Evolutionary conservation across 2,329 filamentous ascomycete genomes (phyloP).

Genomic region (Ophiognomonia clavigignenti-juglandacearum): DNA sequence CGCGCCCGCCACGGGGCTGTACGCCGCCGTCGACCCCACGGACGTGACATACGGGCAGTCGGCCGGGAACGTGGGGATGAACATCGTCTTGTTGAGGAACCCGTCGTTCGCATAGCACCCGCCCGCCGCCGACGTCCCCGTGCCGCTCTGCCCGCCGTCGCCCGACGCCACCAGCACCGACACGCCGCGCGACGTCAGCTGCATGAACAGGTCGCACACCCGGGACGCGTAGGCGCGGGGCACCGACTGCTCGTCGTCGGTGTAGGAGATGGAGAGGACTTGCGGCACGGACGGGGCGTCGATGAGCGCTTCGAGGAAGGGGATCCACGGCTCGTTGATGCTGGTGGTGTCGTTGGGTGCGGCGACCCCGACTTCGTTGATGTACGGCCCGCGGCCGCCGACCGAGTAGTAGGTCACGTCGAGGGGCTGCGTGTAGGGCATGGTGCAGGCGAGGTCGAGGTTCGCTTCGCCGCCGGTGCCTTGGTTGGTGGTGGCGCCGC

Average conservation of each 20-base stretch:
- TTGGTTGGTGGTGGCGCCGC: not conserved
- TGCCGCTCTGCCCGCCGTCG: slow-evolving; percentile 40
- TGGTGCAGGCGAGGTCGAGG: slow-evolving; percentile 3
- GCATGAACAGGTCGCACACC: slow-evolving; percentile 54
- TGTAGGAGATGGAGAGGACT: slow-evolving; percentile 64
- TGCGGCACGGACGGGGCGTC: slow-evolving; percentile 52
- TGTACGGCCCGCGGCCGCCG: not conserved
- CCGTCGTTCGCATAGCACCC: slow-evolving; percentile 21
- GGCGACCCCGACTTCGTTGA: not conserved
- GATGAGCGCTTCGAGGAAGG: slow-evolving; percentile 3
- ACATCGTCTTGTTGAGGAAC: slow-evolving; percentile 31
- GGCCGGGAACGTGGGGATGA: slow-evolving; percentile 42
- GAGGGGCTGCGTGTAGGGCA: slow-evolving; percentile 6
- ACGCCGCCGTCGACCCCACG: slow-evolving; percentile 45
- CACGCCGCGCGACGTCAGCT: slow-evolving; percentile 55
- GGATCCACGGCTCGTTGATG: slow-evolving; percentile 6
- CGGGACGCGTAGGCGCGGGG: slow-evolving; percentile 50
- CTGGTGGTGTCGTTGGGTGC: not conserved
- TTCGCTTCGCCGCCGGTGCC: slow-evolving; percentile 2
- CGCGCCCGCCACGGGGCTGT: slow-evolving; percentile 27
- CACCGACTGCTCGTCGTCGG: slow-evolving; percentile 61
- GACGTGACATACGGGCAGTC: slow-evolving; percentile 46
- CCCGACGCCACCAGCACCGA: slow-evolving; percentile 46
- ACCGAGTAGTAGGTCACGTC: not conserved
- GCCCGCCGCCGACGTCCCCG: slow-evolving; percentile 2